Evolutionary conservation across 441 rosid species (phyloP).

Genomic region (Erodium moschatum): DNA sequence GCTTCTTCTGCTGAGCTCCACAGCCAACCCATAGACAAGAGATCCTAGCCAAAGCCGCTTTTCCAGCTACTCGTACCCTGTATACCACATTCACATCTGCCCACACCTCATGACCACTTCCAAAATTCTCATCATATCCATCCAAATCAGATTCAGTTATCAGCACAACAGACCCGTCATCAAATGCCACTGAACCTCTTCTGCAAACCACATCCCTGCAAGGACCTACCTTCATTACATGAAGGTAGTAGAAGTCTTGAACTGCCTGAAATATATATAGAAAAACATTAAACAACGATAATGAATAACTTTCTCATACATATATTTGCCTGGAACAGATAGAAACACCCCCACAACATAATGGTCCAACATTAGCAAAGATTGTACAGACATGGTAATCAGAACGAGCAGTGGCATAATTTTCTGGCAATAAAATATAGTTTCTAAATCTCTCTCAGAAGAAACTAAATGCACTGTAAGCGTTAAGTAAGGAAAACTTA

Average conservation of each 20-base stretch:
- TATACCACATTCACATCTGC: slow-evolving; percentile 65
- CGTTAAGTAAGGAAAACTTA: neutral
- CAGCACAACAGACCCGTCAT: slow-evolving; percentile 68
- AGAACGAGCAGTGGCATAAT: neutral
- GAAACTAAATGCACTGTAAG: neutral
- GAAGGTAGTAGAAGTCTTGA: slow-evolving; percentile 52
- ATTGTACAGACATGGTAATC: neutral
- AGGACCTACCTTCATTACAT: slow-evolving; percentile 29
- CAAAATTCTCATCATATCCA: slow-evolving; percentile 50
- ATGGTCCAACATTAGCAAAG: neutral
- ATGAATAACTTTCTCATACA: neutral
- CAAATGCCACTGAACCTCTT: slow-evolving; percentile 50
- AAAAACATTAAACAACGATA: neutral
- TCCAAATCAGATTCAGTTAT: slow-evolving; percentile 72
- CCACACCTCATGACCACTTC: slow-evolving; percentile 47
- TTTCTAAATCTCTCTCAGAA: too few relatives aligned
- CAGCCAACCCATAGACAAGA: slow-evolving; percentile 74
- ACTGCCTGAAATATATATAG: slow-evolving; percentile 52
- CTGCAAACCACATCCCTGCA: slow-evolving; percentile 26
- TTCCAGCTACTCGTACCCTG: slow-evolving; percentile 64
- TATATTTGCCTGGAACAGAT: neutral
- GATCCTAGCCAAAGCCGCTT: slow-evolving; percentile 71
- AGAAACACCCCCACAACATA: neutral
- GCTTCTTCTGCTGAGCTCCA: slow-evolving; percentile 43
- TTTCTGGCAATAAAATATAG: too few relatives aligned